These are phyloP conservation scores for Bauhinia variegata DNA, from an alignment of 306 rosid species.

Conservation along the genomic window DNA sequence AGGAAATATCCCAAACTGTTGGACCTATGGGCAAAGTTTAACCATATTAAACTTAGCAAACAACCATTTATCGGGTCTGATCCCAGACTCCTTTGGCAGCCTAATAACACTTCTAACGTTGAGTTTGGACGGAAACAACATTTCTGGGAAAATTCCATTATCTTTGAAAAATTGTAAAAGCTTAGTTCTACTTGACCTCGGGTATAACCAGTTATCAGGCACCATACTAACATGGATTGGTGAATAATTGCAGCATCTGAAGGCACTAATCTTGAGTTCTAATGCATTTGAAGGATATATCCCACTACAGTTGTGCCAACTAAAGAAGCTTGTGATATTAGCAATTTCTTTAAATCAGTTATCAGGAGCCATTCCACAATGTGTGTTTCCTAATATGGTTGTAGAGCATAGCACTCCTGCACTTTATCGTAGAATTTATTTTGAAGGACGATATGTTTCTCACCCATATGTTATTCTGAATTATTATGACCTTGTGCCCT, in stretches of 20 bases:
- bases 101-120: background rate
- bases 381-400: too few species aligned
- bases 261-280: background rate
- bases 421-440: too few species aligned
- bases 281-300: slow-evolving; percentile 23
- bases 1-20: slow-evolving; percentile 31
- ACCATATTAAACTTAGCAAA: background rate
- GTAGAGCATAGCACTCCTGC: too few species aligned
- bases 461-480: too few species aligned
- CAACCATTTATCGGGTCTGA: slow-evolving; percentile 23
- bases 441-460: too few species aligned
- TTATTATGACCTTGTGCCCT: too few species aligned
- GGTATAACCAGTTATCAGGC: slow-evolving; percentile 21
- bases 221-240: slow-evolving; percentile 42
- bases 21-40: background rate
- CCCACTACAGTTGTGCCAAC: slow-evolving; percentile 29
- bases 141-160: too few species aligned
- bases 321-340: background rate
- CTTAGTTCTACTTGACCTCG: background rate
- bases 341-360: slow-evolving; percentile 30
- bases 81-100: slow-evolving; percentile 39
- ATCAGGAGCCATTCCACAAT: too few species aligned
- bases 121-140: slow-evolving; percentile 1
- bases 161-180: too few species aligned
- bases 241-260: background rate